Evolutionary conservation across 2,329 filamentous ascomycete species (phyloP), one percentile per base, ranked within the genome.

Genomic region (Colletotrichum tamarilloi): DNA sequence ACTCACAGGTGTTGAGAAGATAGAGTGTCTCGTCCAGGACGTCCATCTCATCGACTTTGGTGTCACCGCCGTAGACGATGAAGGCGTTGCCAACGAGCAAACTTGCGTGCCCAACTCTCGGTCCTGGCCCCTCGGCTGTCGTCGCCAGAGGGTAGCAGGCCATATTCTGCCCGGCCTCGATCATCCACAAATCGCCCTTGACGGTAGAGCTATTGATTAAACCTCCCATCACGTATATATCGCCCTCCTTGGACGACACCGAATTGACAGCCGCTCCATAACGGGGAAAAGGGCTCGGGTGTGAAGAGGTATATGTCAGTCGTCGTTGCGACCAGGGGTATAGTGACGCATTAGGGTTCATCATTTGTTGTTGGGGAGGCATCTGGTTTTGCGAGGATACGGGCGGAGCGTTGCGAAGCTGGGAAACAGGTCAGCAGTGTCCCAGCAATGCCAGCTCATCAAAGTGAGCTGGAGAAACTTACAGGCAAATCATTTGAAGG

Each of bases 31-130:
- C 96, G 79, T 99, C 97, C 71, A 99, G 86, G 62, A 94, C 88
- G 82, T 99, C 97, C 38, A 91, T 91, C 79, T 98, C 97, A 68
- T 98, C 95, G 81, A 98, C 93, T 84, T 99, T 99, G 64, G 97
- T 99, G 82, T 99, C 97, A 80, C 97, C 97, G 62, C 97, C 97
- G 80, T 98, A 99, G 14, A 99, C 97, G 77, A 99, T 99, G 82
- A 98, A 99, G 0, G 97, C 97, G 83, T 99, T 99, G 71, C 97
- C 97, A 67, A 99, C 97, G 19, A 99, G 88, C 79, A 99, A 87
- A 86, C 95, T 97, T 24, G 96, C 90, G 84, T 99, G 97, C 4
- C 97, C 97, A 65, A 99, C 97, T 85, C 97, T 91, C 1, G 97
- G 97, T 4, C 97, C 95, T 1, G 97, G 97, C 0, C 97, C 97